Evolutionary conservation across 2,329 filamentous ascomycete species (phyloP).

Genomic region (Lachnum nothofagi): DNA sequence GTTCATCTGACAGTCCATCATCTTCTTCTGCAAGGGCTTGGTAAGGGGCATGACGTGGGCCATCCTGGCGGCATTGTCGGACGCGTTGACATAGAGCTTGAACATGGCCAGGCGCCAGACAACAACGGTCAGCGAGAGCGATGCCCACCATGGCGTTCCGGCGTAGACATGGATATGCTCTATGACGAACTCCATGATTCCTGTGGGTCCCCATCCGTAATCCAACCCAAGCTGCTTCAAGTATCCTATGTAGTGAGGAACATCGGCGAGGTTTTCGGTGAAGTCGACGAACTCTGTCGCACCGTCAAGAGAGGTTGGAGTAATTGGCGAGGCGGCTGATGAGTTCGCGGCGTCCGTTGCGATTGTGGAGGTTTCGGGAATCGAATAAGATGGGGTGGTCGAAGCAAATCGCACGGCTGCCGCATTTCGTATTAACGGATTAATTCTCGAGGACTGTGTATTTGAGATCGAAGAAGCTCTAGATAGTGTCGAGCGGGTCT

Average conservation of each 20-base stretch:
- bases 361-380: constrained; percentile 9
- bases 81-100: constrained; percentile 57
- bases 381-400: constrained; percentile 18
- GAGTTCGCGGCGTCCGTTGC: constrained; percentile 9
- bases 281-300: constrained; percentile 21
- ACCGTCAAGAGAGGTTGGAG: constrained; percentile 19
- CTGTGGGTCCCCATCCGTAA: constrained; percentile 76
- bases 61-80: constrained; percentile 59
- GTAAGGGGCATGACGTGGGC: constrained; percentile 54
- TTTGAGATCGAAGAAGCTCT: constrained; percentile 11
- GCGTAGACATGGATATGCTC: constrained; percentile 76
- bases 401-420: constrained; percentile 28
- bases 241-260: constrained; percentile 68
- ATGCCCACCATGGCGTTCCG: constrained; percentile 77
- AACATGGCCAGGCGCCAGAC: constrained; percentile 61
- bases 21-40: constrained; percentile 51
- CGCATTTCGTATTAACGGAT: constrained; percentile 24
- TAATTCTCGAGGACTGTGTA: constrained; percentile 16
- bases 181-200: constrained; percentile 66
- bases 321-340: constrained; percentile 5
- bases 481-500: constrained; percentile 14
- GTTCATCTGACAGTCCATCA: constrained; percentile 37
- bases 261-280: constrained; percentile 17
- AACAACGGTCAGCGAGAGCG: constrained; percentile 62
- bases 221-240: constrained; percentile 78